Percentiles rank a stretch among this genome's conserved stretches.
These are phyloP conservation scores for Bjerkandera adusta DNA, from an alignment of 1,284 basidiomycete genomes.

Conservation along the genomic window DNA sequence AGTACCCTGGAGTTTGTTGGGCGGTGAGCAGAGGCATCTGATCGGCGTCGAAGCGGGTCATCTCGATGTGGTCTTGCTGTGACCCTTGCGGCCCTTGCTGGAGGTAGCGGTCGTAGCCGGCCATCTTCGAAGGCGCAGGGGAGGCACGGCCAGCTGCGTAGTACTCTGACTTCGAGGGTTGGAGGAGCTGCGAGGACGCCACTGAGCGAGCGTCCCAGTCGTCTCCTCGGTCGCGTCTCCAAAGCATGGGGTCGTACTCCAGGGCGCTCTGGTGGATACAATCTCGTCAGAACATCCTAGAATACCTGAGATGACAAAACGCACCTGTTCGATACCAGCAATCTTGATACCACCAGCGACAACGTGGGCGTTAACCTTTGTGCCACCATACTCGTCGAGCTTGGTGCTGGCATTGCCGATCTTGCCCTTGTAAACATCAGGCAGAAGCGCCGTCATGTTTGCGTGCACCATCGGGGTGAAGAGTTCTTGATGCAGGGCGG, in stretches of 20 bases:
- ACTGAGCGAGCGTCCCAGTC: conserved; percentile 80
- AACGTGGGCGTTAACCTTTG: conserved; percentile 68
- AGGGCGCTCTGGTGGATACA: conserved; percentile 49
- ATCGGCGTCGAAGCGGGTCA: conserved; percentile 53
- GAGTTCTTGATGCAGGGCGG: conserved; percentile 74
- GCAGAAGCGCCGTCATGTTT: conserved; percentile 75
- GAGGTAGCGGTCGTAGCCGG: conserved; percentile 55
- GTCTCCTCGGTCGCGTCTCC: conserved; percentile 76
- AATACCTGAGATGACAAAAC: conserved; percentile 17
- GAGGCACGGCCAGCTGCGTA: conserved; percentile 39
- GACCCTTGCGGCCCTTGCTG: conserved; percentile 38
- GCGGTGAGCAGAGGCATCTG: conserved; percentile 49
- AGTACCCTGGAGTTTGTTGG: conserved; percentile 27
- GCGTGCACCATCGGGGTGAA: conserved; percentile 89
- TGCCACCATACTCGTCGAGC: conserved; percentile 72
- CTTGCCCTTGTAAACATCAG: conserved; percentile 74
- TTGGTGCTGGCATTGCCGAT: conserved; percentile 61
- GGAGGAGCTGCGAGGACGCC: conserved; percentile 55
- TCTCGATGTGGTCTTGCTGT: conserved; percentile 58
- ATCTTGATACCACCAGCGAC: conserved; percentile 76
- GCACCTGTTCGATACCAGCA: conserved; percentile 71
- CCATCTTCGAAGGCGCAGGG: conserved; percentile 38
- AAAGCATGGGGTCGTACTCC: conserved; percentile 73
- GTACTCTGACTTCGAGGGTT: conserved; percentile 39
- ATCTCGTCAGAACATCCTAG: conserved; percentile 1